Conservation (phyloP, 805 yeast genomes). For the Saccharomyces jurei region DNA sequence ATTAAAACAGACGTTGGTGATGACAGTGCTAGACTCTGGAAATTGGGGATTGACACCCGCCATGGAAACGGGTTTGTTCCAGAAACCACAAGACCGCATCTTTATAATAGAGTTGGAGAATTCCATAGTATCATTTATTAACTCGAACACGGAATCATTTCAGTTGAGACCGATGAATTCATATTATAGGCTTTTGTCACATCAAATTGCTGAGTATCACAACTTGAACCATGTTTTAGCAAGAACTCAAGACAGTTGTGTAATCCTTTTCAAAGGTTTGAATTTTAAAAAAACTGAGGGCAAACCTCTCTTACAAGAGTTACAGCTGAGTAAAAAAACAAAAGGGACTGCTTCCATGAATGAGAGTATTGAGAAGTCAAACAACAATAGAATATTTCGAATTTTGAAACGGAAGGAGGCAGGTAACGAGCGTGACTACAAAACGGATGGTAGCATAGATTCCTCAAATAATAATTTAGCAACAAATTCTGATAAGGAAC, state of each 20-base stretch:
- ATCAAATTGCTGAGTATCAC: conserved; percentile 64
- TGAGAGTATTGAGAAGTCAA: background rate
- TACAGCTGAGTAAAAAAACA: conserved; percentile 8
- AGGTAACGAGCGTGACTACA: background rate
- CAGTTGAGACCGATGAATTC: conserved; percentile 54
- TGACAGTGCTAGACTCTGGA: conserved; percentile 1
- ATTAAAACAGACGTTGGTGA: background rate
- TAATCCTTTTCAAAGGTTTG: conserved; percentile 35
- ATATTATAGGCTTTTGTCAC: conserved; percentile 57
- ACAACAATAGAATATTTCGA: conserved; percentile 3
- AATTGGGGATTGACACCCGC: conserved; percentile 24
- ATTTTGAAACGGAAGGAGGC: conserved; percentile 5
- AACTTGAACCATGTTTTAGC: conserved; percentile 48
- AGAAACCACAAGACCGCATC: conserved; percentile 37
- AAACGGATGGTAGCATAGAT: no score
- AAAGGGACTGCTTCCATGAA: background rate
- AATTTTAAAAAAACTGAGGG: conserved; percentile 12
- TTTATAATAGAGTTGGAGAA: conserved; percentile 45
- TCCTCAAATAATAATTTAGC: background rate
- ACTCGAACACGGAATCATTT: conserved; percentile 34
- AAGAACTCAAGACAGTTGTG: conserved; percentile 41
- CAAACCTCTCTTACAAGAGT: conserved; percentile 15
- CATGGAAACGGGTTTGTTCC: conserved; percentile 35
- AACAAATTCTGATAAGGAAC: conserved; percentile 1
- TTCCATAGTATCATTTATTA: conserved; percentile 39